Percentiles rank a stretch among this genome's conserved stretches.
Conservation (phyloP, 345 rosid genomes). For the Populus deltoides region DNA sequence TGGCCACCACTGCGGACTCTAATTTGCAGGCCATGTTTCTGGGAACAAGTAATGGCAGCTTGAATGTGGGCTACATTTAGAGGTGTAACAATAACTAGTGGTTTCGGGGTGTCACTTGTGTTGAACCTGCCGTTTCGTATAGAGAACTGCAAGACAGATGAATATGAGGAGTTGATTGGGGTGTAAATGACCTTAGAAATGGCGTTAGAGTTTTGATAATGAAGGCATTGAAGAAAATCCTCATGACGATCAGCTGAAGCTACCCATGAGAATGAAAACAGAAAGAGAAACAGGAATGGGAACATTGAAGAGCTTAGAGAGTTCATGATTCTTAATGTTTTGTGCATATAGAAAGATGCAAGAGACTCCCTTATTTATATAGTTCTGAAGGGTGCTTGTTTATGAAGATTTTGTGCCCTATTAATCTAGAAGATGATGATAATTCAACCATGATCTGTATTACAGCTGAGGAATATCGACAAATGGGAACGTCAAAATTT, state of each 20-base stretch:
- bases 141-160: conserved; percentile 5
- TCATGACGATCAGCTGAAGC: conserved; percentile 3
- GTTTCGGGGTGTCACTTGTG: conserved; percentile 10
- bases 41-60: conserved; percentile 1
- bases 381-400: neutral
- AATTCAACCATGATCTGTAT: neutral
- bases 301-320: neutral
- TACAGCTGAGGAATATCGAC: too few species aligned
- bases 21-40: neutral
- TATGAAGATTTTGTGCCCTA: neutral
- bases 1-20: conserved; percentile 26
- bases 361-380: neutral
- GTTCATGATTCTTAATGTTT: neutral
- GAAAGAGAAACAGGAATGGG: neutral
- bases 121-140: conserved; percentile 12
- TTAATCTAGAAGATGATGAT: neutral
- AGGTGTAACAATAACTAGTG: conserved; percentile 16
- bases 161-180: conserved; percentile 9
- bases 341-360: neutral
- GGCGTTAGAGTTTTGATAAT: conserved; percentile 4
- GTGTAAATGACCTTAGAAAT: conserved; percentile 12
- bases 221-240: conserved; percentile 11
- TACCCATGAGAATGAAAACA: neutral
- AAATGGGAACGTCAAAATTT: too few species aligned
- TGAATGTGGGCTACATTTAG: neutral